Base-by-base conservation (phyloP, 257 asterid species). In the Ajuga chamaepitys region DNA sequence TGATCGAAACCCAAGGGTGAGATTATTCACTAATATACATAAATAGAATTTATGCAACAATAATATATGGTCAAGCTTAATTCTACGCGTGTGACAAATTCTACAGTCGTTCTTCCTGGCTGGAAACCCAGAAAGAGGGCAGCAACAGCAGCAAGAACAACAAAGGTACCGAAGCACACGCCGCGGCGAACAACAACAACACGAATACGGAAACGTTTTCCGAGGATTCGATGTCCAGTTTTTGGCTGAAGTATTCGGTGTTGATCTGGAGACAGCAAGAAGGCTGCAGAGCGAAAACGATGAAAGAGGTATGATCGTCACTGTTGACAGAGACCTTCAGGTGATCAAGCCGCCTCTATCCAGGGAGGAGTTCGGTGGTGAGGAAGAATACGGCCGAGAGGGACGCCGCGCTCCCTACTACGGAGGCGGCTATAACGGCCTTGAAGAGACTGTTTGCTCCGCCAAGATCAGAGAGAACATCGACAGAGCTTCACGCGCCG, bases 401-500 rank as follows among this genome's bases (percentile, higher is more conserved):
- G 7, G 37, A 30, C 37, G 37, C 37, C n/a, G n/a, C n/a, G n/a
- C n/a, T n/a, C 37, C 37, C 3, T 30, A 30, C 22, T 67, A 58
- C 62, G 61, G 40, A 34, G 45, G 50, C 1, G 26, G 56, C 5
- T 67, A 37, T 3, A 84, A 88, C 45, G 96, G 93, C 8, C n/a
- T 85, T 0, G 96, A 86, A 52, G 96, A 89, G 73, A 87, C 95
- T 20, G 63, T 85, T 0, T 89, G 95, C 85, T 41, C 69, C 42
- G 82, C 86, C 53, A 76, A 77, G 67, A 11, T 66, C 24, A 66
- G 75, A 11, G 80, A 81, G 42, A 85, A 82, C 67, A 63, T 85
- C 10, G 83, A 83, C 40, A 67, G 61, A 1, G 80, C 87, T 1
- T 59, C 81, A 24, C 81, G 84, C 11, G 88, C 94, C 22, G 97